phyloP scores from a whole-genome alignment of 2,329 filamentous ascomycete genomes.

The Sphaerulina vaccinii region DNA sequence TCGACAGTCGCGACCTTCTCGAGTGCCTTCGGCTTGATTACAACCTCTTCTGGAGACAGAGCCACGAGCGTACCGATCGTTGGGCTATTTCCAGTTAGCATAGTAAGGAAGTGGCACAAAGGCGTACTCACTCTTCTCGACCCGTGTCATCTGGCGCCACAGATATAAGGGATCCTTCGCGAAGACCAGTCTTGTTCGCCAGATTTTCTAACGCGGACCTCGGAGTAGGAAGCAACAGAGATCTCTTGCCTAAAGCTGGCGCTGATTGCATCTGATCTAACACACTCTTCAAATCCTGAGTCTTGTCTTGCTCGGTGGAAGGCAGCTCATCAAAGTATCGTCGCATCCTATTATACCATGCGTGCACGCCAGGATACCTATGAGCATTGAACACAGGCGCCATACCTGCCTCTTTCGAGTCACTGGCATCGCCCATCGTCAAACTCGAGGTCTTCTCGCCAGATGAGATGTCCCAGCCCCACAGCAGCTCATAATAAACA shows the following conservation, averaged over 20 bases:
- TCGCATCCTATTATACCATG: slow-evolving; percentile 41
- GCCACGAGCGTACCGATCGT: slow-evolving; percentile 39
- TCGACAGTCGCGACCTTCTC: slow-evolving; percentile 34
- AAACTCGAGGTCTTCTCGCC: slow-evolving; percentile 39
- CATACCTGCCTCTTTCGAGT: slow-evolving; percentile 28
- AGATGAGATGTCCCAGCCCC: slow-evolving; percentile 42
- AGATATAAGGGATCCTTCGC: slow-evolving; percentile 34
- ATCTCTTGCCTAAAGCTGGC: slow-evolving; percentile 26
- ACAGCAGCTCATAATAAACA: slow-evolving; percentile 42
- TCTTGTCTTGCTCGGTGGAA: slow-evolving; percentile 28
- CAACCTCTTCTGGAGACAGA: slow-evolving; percentile 43
- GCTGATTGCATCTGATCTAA: slow-evolving; percentile 31
- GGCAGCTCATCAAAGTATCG: slow-evolving; percentile 36
- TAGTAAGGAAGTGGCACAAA: neutral
- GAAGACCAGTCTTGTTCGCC: slow-evolving; percentile 35
- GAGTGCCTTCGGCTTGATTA: slow-evolving; percentile 37
- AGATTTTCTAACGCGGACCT: slow-evolving; percentile 30
- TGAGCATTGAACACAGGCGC: slow-evolving; percentile 39
- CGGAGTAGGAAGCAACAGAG: slow-evolving; percentile 35
- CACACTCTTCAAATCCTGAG: slow-evolving; percentile 25
- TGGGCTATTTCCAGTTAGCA: slow-evolving; percentile 29
- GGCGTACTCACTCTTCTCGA: slow-evolving; percentile 31
- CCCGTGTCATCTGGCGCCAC: slow-evolving; percentile 45
- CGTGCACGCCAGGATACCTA: slow-evolving; percentile 39
- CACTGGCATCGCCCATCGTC: slow-evolving; percentile 37